These are phyloP conservation scores for Pichia nakasei DNA, from an alignment of 805 yeast genomes.

Conservation along the genomic window DNA sequence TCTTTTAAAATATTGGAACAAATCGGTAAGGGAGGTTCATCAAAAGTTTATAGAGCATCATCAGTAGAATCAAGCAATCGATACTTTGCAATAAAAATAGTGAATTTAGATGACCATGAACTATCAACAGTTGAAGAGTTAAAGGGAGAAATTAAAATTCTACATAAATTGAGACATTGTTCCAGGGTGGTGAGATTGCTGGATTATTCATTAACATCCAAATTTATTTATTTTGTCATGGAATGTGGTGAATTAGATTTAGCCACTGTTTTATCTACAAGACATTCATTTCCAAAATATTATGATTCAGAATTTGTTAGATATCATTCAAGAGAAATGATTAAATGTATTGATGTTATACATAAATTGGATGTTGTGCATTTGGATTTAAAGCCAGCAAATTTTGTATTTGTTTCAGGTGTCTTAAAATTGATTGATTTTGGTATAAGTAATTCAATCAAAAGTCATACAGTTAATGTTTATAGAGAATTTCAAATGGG, in stretches of 20 bases:
- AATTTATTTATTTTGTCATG: constrained; percentile 69
- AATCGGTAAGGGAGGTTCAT: constrained; percentile 86
- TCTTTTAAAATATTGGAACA: constrained; percentile 69
- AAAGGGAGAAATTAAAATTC: constrained; percentile 80
- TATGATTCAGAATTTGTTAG: constrained; percentile 73
- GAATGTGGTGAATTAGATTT: constrained; percentile 92
- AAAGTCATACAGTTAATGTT: constrained; percentile 84
- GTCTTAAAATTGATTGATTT: constrained; percentile 83
- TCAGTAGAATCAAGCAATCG: constrained; percentile 35
- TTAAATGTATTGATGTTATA: constrained; percentile 80
- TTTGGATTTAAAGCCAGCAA: constrained; percentile 46
- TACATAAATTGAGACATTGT: constrained; percentile 48
- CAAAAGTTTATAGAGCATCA: constrained; percentile 65
- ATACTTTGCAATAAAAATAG: constrained; percentile 69
- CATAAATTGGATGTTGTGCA: constrained; percentile 74
- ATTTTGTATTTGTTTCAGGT: constrained; percentile 76
- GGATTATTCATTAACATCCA: constrained; percentile 62
- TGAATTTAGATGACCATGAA: constrained; percentile 45
- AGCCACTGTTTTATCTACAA: constrained; percentile 64
- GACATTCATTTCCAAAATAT: constrained; percentile 19
- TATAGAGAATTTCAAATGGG: constrained; percentile 90
- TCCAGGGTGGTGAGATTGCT: constrained; percentile 70
- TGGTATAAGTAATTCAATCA: constrained; percentile 92
- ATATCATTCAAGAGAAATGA: constrained; percentile 68
- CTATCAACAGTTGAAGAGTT: constrained; percentile 65